Evolutionary conservation across 2,329 filamentous ascomycete genomes (phyloP), one percentile per base, ranked within the genome.

Genomic region (Phaeomoniella chlamydospora): DNA sequence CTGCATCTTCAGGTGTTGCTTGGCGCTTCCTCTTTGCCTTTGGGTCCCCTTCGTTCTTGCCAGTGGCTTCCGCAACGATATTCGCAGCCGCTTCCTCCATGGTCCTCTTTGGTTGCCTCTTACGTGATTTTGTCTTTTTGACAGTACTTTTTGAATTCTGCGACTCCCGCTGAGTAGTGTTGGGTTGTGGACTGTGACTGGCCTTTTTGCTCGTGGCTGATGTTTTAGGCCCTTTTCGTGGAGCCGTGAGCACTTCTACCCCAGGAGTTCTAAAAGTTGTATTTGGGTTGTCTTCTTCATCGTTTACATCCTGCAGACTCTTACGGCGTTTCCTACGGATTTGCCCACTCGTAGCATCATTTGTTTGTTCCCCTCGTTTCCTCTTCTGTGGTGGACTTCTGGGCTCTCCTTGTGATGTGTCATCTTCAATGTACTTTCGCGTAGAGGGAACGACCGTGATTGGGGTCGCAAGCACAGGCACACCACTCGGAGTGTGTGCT

Each of bases 1-100:
- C 65, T 1, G 64, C 59, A 39, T 59, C 58, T 40, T 68, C 64
- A 2, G 65, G 65, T 2, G 63, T 67, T 5, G 51, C 45, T 37
- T 59, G 57, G 12, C 58, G 56, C 43, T 51, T 51, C 39, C 48
- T 54, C 31, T 45, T 17, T 37, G 22, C 22, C 22, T 26, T 26
- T 26, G n/a, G 9, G n/a, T 26, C n/a, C 22, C 9, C 22, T 9
- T n/a, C n/a, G n/a, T 6, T 26, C n/a, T 26, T 15, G n/a, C 34
- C 35, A 4, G 38, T 36, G 14, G 43, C 45, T 15, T 43, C 40
- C 6, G 43, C 43, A 12, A 48, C 41, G 17, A 48, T 35, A 19
- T 43, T 41, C n/a, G 37, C 42, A 4, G 44, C 44, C 17, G 39
- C 39, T 26, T 38, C 43, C 36, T 41, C 5, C 18, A 36, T 16